Percentiles rank a stretch among this genome's conserved stretches.
These are phyloP conservation scores for Eleusine indica DNA, from an alignment of 176 grass and related monocot genomes.

Conservation along the genomic window DNA sequence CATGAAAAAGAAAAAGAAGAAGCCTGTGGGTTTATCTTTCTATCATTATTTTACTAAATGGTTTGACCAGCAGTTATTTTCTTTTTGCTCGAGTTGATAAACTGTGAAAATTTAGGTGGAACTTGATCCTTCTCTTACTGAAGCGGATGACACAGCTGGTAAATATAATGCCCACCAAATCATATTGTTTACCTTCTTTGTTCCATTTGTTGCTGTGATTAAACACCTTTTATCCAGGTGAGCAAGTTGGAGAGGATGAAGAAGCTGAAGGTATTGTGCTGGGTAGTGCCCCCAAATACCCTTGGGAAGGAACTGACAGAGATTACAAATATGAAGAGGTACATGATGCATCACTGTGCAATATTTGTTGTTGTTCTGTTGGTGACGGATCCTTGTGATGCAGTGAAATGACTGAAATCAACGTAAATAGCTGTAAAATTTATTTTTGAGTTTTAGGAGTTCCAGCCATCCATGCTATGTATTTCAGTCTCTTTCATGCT, in stretches of 20 bases:
- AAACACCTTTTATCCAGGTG: conserved; percentile 49
- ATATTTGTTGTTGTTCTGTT: conserved; percentile 1
- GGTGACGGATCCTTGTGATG: background rate
- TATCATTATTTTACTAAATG: conserved; percentile 16
- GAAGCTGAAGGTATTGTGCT: conserved; percentile 80
- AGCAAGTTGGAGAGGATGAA: conserved; percentile 80
- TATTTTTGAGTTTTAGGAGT: background rate
- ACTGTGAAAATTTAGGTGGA: conserved; percentile 52
- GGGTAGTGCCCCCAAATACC: conserved; percentile 48
- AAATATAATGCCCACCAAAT: conserved; percentile 15
- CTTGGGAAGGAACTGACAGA: conserved; percentile 95
- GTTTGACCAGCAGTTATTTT: background rate
- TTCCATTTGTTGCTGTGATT: conserved; percentile 17
- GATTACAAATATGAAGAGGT: conserved; percentile 98
- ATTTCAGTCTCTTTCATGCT: background rate
- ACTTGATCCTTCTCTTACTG: conserved; percentile 53
- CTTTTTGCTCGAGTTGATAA: background rate
- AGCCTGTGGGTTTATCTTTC: conserved; percentile 57
- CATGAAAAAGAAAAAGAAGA: conserved; percentile 99
- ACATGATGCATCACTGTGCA: conserved; percentile 22
- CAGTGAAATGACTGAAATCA: background rate
- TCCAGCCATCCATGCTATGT: background rate
- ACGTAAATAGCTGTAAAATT: background rate
- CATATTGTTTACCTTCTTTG: background rate
- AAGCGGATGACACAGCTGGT: conserved; percentile 46